Conservation (phyloP, 2,329 filamentous ascomycete genomes). For the Pyricularia grisea region DNA sequence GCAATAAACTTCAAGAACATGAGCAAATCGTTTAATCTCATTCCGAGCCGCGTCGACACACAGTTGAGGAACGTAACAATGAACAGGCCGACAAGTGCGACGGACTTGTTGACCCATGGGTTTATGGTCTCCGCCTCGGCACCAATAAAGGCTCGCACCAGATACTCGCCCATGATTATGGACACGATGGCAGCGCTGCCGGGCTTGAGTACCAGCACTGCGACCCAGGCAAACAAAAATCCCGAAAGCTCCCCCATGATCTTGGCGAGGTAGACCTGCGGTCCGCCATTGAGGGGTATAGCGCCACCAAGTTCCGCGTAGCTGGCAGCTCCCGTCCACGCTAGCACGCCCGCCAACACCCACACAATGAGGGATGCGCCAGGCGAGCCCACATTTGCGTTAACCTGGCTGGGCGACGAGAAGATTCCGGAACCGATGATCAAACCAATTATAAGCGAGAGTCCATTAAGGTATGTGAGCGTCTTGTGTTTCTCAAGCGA, state of each 20-base stretch:
- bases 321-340: slow-evolving; percentile 91
- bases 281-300: slow-evolving; percentile 88
- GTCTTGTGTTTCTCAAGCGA: slow-evolving; percentile 93
- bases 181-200: slow-evolving; percentile 89
- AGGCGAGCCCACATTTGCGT: slow-evolving; percentile 80
- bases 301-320: slow-evolving; percentile 94
- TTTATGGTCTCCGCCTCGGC: slow-evolving; percentile 75
- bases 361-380: slow-evolving; percentile 88
- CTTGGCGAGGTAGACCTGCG: slow-evolving; percentile 90
- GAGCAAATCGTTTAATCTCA: slow-evolving; percentile 79
- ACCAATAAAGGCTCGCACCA: slow-evolving; percentile 80
- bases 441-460: slow-evolving; percentile 82
- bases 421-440: slow-evolving; percentile 98
- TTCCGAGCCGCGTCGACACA: slow-evolving; percentile 80
- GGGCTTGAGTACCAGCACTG: slow-evolving; percentile 87
- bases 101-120: slow-evolving; percentile 82
- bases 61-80: slow-evolving; percentile 80
- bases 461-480: slow-evolving; percentile 84
- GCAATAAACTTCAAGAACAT: slow-evolving; percentile 97
- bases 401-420: slow-evolving; percentile 87
- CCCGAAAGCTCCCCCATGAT: slow-evolving; percentile 91
- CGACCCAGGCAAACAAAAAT: slow-evolving; percentile 94
- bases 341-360: slow-evolving; percentile 81
- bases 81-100: slow-evolving; percentile 68
- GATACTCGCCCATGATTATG: slow-evolving; percentile 96